Conservation (phyloP, 305 asterid genomes). For the Rubia tinctorum region DNA sequence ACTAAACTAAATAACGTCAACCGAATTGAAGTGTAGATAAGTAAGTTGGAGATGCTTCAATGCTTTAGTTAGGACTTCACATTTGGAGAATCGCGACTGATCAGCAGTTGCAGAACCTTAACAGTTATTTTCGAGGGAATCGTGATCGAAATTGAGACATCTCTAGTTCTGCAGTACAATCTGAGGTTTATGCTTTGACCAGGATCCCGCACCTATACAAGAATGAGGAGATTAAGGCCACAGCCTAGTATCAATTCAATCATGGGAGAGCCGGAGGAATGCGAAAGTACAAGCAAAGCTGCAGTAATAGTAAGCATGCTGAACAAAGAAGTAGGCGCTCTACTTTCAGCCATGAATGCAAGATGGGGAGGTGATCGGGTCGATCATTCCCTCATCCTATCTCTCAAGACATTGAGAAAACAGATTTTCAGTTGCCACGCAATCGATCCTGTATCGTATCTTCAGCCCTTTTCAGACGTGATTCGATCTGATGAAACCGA, state of each 20-base stretch:
- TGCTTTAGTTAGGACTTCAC: slow-evolving; percentile 9
- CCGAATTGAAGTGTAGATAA: no score
- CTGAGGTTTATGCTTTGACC: slow-evolving; percentile 21
- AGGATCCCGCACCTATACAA: slow-evolving; percentile 16
- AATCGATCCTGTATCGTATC: slow-evolving; percentile 71
- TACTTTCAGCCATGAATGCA: slow-evolving; percentile 89
- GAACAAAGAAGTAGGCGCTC: slow-evolving; percentile 90
- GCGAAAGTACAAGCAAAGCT: slow-evolving; percentile 55
- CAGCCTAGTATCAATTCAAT: slow-evolving; percentile 78
- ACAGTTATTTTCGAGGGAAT: no score
- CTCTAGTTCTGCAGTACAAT: background rate
- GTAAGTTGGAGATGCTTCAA: no score
- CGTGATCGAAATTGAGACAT: background rate
- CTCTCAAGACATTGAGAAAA: slow-evolving; percentile 75
- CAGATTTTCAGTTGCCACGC: slow-evolving; percentile 77
- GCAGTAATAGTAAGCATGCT: slow-evolving; percentile 66
- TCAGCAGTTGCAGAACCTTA: background rate
- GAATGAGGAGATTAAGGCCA: slow-evolving; percentile 80
- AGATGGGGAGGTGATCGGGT: slow-evolving; percentile 98
- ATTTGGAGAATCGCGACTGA: background rate
- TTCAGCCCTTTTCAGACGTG: slow-evolving; percentile 95
- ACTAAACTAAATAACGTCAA: no score
- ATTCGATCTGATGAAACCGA: slow-evolving; percentile 94
- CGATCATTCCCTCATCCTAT: slow-evolving; percentile 88
- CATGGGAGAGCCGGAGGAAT: slow-evolving; percentile 96